Evolutionary conservation across 2,329 filamentous ascomycete species (phyloP).

Genomic region (Calonectria pteridis): DNA sequence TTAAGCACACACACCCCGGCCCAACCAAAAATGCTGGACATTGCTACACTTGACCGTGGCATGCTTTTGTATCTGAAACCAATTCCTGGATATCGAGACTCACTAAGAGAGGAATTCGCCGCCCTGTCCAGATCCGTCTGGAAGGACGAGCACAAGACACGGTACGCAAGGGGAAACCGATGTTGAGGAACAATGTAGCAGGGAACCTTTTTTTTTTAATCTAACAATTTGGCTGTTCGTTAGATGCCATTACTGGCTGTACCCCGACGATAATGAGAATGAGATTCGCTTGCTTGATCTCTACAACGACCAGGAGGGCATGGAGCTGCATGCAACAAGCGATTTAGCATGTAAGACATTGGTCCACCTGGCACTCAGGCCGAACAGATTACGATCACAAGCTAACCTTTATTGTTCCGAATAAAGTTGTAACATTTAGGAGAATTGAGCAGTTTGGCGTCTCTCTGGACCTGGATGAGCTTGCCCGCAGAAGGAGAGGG

Average conservation of each 20-base stretch:
- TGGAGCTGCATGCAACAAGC: conserved; percentile 4
- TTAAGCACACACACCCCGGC: too few relatives aligned
- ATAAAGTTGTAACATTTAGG: background rate
- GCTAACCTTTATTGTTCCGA: background rate
- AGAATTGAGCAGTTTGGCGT: background rate
- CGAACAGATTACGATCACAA: background rate
- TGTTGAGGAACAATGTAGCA: background rate
- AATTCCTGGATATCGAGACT: background rate
- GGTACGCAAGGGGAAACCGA: background rate
- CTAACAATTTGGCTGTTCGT: background rate
- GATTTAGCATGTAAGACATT: conserved; percentile 7
- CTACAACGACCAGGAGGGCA: background rate
- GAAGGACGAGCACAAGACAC: conserved; percentile 8
- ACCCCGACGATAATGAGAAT: conserved; percentile 2
- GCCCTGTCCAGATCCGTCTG: background rate
- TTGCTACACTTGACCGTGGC: background rate
- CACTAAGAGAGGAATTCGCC: background rate
- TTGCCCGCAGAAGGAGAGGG: background rate
- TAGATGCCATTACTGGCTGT: conserved; percentile 3
- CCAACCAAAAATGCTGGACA: background rate
- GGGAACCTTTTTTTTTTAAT: background rate
- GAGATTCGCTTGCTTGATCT: background rate
- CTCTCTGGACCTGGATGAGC: background rate
- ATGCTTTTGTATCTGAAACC: conserved; percentile 2
- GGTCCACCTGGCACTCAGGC: background rate